Base-by-base conservation (phyloP, 805 yeast species). In the Kluyveromyces dobzhanskii region DNA sequence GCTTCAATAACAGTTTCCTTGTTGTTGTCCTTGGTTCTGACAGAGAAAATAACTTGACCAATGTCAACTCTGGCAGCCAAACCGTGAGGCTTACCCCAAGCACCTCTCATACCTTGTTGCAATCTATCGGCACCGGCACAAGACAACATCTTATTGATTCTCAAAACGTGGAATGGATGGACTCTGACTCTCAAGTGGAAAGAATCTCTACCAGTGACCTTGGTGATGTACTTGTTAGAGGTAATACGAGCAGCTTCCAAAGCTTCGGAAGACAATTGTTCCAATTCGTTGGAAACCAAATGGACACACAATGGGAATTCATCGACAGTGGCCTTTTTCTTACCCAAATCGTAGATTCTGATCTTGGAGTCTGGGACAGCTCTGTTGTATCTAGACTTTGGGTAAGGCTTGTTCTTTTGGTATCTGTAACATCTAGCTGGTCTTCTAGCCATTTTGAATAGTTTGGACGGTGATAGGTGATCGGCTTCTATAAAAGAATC, bases 71-170 rank as follows among this genome's bases (percentile, higher is more conserved):
- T 87, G 64, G 98, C 98, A 63, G 97, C 98, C 66, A 87, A 78
- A 80, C 98, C 98, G 65, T 88, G 96, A 65, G 98, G 98, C 80
- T 92, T 92, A 87, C 98, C 98, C 97, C 97, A 92, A 69, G 98
- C 98, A 80, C 94, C 94, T 86, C 98, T 90, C 98, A 92, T 92
- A 88, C 98, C 98, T 78, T 92, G 97, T 79, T 92, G 98, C 76
- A 92, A 82, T 85, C 98, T 87, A 90, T 92, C 98, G 70, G 98
- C 98, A 85, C 98, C 98, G 78, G 98, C 98, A 80, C 98, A 92
- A 67, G 98, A 92, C 95, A 92, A 87, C 98, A 92, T 92, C 86
- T 92, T 92, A 92, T 92, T 92, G 80, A 92, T 92, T 77, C 98
- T 84, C 72, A 92, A 81, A 59, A 92, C 98, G 81, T 92, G 98